Evolutionary conservation across 306 rosid genomes (phyloP), one percentile per base, ranked within the genome.

Genomic region (Styphnolobium japonicum): DNA sequence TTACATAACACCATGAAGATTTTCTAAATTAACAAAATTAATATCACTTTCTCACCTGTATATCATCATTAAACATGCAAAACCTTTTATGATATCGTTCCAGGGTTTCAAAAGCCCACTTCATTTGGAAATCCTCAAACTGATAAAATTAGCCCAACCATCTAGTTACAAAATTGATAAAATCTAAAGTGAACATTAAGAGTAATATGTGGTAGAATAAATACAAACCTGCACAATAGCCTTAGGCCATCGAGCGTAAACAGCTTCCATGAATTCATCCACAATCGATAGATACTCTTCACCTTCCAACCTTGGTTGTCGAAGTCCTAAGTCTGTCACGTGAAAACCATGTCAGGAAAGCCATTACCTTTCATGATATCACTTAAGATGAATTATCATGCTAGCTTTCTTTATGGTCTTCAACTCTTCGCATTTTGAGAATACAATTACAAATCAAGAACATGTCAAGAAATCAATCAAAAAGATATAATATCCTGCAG

Each of bases 91-190:
- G 97, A 83, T 96, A 96, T 18, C 98, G 92, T 81, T 96, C 88
- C 76, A 96, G 89, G 33, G 99, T 96, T 89, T 90, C 96, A 74
- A 96, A 96, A 62, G 99, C 99, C 99, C 99, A 96, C 84, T 96
- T 96, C 96, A 93, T 91, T 91, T 96, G 99, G 82, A 96, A 96
- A 88, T 96, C 99, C 87, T 96, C 99, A 83, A 96, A 96, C 99
- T 96, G 91, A 81, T 25, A 46, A 60, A 80, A 69, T 74, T 19
- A 64, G 64, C 62, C 52, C 78, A 88, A 71, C 22, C 74, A 71
- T 71, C 42, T 76, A 77, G 79, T 84, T 58, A 91, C 36, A 25
- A 81, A 42, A 64, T 69, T 75, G 79, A 64, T 39, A 63, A 52
- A 80, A 61, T 69, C 51, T 52, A 52, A 60, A 73, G 42, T 53